Base-by-base conservation (phyloP, 306 rosid species). In the Lathyrus oleraceus region DNA sequence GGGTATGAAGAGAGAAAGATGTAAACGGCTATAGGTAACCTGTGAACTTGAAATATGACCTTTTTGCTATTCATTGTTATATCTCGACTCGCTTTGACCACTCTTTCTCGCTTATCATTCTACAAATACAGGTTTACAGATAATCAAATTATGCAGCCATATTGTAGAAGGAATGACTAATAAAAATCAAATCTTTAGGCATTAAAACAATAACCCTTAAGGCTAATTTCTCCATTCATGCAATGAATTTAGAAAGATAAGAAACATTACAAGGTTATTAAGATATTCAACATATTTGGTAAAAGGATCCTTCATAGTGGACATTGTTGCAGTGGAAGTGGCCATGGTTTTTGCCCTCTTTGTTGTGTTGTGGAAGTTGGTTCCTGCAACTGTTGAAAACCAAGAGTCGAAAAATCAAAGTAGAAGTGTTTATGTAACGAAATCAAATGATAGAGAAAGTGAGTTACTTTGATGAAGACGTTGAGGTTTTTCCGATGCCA, bases 31-130 rank as follows among this genome's bases (percentile, higher is more conserved):
- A 32, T 20, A 61, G 73, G 8, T 77, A 71, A 90, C 98, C 97
- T 89, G 83, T 94, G 98, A 66, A 94, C 98, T 78, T 93, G 98
- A 73, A 94, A 94, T 73, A 94, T 94, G 79, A 94, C 98, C 51
- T 94, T 94, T 83, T 94, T 94, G 87, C 97, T 94, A 84, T 94
- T 88, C 83, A 76, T 88, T 49, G 98, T 94, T 69, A 94, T 65
- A 42, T 94, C 96, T 35, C 98, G 98, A 53, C 98, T 94, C 39
- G 95, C 97, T 81, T 94, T 94, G 13, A 90, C 96, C 59, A 90
- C 84, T 79, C 95, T 84, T 81, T 94, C 98, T 51, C 96, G 94
- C 62, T 90, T 94, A 0, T 94, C 98, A 65, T 94, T 94, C 98
- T 94, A 70, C 74, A 77, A 67, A 61, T 32, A 76, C 0, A 71